These are phyloP conservation scores for Postia placenta DNA, from an alignment of 768 basidiomycete species.

Conservation along the genomic window DNA sequence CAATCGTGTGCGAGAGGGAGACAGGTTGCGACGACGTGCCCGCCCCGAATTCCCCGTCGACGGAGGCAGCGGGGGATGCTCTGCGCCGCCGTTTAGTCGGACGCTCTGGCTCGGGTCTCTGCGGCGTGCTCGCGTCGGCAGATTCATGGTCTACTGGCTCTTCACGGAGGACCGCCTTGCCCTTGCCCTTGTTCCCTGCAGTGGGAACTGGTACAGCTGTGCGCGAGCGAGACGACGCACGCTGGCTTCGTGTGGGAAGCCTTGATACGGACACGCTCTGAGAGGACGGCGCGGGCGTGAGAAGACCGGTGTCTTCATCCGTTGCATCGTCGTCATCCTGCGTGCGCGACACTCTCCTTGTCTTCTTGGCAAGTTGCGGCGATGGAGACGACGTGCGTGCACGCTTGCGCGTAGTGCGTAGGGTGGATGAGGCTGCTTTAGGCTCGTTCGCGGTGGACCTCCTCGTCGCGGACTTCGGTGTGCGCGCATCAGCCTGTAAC, in stretches of 20 bases:
- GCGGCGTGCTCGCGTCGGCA: neutral
- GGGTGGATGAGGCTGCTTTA: neutral
- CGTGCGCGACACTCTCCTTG: neutral
- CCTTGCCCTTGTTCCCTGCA: conserved; percentile 1
- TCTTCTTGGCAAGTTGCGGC: neutral
- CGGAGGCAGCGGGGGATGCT: neutral
- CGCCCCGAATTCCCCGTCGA: neutral
- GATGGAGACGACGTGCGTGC: neutral
- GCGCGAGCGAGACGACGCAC: neutral
- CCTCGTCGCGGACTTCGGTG: neutral
- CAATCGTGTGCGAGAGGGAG: neutral
- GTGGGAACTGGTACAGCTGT: too few species aligned
- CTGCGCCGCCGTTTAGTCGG: neutral
- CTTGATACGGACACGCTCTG: neutral
- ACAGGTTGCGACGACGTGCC: neutral
- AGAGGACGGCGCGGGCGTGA: conserved; percentile 5
- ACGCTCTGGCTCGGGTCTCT: neutral
- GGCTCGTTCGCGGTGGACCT: neutral
- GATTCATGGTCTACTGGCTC: neutral
- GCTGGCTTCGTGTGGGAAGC: neutral
- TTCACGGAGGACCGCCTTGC: neutral
- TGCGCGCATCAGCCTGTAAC: too few species aligned
- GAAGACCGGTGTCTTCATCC: neutral
- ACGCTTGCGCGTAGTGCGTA: neutral
- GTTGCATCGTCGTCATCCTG: neutral